Conservation (phyloP, 306 rosid species). For the Casuarina cunninghamiana region DNA sequence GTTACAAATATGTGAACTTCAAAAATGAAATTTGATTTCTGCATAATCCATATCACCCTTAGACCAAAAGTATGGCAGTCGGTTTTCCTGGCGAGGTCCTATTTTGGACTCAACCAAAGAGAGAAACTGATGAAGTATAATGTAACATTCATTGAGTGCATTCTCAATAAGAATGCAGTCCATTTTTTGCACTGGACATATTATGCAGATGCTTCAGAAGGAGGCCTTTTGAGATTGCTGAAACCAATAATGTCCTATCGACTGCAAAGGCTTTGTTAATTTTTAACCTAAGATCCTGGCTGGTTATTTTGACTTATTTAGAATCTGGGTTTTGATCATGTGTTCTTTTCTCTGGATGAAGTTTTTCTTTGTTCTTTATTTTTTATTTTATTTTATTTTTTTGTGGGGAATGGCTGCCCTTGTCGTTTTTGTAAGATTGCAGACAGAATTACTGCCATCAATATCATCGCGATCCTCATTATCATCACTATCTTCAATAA, state of each 20-base stretch:
- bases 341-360: background rate
- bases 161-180: background rate
- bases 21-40: background rate
- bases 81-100: background rate
- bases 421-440: too few species aligned
- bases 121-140: background rate
- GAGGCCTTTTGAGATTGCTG: background rate
- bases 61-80: constrained; percentile 4
- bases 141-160: background rate
- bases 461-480: too few species aligned
- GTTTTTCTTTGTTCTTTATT: background rate
- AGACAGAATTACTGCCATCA: too few species aligned
- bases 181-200: background rate
- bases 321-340: background rate
- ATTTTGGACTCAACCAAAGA: background rate
- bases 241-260: background rate
- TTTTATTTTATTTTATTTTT: background rate
- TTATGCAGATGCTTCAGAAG: background rate
- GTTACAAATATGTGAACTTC: background rate
- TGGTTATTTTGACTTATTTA: background rate
- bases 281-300: background rate
- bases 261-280: background rate
- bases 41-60: background rate
- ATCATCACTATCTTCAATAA: too few species aligned
- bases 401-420: background rate